A percentile compares a stretch with the other conserved stretches of the same genome.
phyloP scores from a whole-genome alignment of 352 stramenopile species.

The Halophytophthora batemanensis region DNA sequence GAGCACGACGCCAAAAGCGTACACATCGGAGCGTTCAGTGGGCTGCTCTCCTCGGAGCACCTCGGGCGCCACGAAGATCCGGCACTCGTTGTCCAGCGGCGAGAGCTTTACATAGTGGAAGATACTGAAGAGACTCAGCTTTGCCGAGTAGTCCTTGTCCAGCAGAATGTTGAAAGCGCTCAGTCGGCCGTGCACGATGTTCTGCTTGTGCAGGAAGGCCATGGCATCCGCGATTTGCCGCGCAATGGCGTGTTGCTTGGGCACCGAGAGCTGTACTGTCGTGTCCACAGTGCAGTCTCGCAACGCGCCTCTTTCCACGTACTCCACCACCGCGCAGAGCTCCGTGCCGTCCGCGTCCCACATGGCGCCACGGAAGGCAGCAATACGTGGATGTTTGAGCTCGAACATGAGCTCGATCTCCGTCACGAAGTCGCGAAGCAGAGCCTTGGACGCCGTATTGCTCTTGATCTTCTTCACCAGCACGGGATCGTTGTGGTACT shows the following conservation, averaged over 20 bases:
- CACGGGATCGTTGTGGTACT: conserved; percentile 61
- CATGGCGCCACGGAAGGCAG: conserved; percentile 68
- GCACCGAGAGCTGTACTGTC: conserved; percentile 34
- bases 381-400: conserved; percentile 63
- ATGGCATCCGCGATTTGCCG: conserved; percentile 69
- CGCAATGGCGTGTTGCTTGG: conserved; percentile 68
- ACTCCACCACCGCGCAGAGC: conserved; percentile 72
- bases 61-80: conserved; percentile 68
- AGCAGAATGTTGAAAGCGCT: conserved; percentile 79
- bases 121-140: conserved; percentile 75
- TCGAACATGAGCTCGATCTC: conserved; percentile 78
- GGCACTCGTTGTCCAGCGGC: conserved; percentile 61
- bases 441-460: conserved; percentile 54
- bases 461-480: conserved; percentile 84
- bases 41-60: conserved; percentile 67
- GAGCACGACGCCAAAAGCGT: conserved; percentile 73
- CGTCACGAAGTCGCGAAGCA: conserved; percentile 75
- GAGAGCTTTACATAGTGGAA: conserved; percentile 79
- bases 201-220: conserved; percentile 59
- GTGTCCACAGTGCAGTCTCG: conserved; percentile 48
- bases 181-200: conserved; percentile 72
- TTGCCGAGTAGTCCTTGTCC: conserved; percentile 59
- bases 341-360: conserved; percentile 71
- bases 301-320: conserved; percentile 60
- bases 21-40: conserved; percentile 71